Evolutionary conservation across 345 rosid genomes (phyloP).

Genomic region (Mangifera indica): DNA sequence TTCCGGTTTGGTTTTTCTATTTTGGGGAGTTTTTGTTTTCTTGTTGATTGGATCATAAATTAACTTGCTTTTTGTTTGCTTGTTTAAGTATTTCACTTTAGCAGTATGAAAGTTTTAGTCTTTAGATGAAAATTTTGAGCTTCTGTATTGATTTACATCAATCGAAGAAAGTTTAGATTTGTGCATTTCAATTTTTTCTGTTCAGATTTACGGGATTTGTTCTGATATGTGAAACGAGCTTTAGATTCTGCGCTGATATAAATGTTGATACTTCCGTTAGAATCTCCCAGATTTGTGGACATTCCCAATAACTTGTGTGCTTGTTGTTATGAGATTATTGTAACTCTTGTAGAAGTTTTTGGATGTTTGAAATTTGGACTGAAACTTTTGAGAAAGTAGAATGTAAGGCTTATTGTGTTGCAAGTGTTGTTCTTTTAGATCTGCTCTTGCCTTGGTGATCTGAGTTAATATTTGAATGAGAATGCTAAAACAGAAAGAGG

Average conservation of each 20-base stretch:
- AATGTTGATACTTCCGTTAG: background rate
- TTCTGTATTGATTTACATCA: background rate
- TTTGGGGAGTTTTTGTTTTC: background rate
- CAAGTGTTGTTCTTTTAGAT: background rate
- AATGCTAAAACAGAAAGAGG: background rate
- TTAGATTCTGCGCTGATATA: constrained; percentile 12
- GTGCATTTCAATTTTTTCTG: background rate
- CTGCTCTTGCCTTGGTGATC: background rate
- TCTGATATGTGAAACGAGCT: constrained; percentile 5
- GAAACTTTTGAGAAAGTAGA: background rate
- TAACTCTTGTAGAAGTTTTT: constrained; percentile 13
- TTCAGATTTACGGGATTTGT: constrained; percentile 6
- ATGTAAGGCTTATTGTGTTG: background rate
- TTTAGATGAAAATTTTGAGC: background rate
- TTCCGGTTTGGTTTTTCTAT: background rate
- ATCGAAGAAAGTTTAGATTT: background rate
- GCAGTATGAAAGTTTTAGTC: background rate
- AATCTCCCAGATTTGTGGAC: constrained; percentile 20
- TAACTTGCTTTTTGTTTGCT: background rate
- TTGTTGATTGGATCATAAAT: background rate
- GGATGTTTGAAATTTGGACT: background rate
- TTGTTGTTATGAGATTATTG: background rate
- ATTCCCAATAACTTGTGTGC: background rate
- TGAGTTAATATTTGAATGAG: background rate
- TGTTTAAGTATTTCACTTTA: background rate